These are phyloP conservation scores for Penicillium salamii DNA, from an alignment of 495 filamentous ascomycete genomes.

Conservation along the genomic window DNA sequence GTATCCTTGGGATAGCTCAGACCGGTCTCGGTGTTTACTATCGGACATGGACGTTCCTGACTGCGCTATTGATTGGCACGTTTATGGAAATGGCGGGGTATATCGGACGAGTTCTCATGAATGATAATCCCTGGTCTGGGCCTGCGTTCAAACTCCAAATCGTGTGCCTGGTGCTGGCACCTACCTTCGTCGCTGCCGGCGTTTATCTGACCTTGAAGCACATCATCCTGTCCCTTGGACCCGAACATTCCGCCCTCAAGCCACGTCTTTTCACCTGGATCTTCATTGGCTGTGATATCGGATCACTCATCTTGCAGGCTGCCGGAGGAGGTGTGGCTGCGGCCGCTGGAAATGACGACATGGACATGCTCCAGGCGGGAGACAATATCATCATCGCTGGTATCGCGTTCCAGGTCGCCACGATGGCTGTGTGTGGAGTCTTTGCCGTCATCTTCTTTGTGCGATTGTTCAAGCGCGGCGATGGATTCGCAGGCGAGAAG, in stretches of 20 bases:
- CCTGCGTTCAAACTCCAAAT: conserved; percentile 65
- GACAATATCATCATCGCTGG: conserved; percentile 70
- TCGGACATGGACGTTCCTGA: conserved; percentile 60
- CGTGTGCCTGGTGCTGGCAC: conserved; percentile 62
- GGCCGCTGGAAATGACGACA: conserved; percentile 22
- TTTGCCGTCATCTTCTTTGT: conserved; percentile 50
- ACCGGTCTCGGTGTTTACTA: conserved; percentile 52
- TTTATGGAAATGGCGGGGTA: conserved; percentile 54
- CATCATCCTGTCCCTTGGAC: conserved; percentile 53
- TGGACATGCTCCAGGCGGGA: conserved; percentile 26
- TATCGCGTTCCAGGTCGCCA: conserved; percentile 67
- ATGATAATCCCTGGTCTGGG: conserved; percentile 58
- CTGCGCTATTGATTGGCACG: conserved; percentile 49
- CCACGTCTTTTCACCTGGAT: conserved; percentile 62
- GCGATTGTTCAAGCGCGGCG: conserved; percentile 37
- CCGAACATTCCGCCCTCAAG: conserved; percentile 51
- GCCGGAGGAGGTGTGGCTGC: conserved; percentile 61
- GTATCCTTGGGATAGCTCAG: conserved; percentile 44
- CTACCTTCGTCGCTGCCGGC: conserved; percentile 62
- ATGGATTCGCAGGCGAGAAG: conserved; percentile 30
- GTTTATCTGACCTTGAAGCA: conserved; percentile 70
- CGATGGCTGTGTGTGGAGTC: conserved; percentile 56
- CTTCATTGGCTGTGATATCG: conserved; percentile 65
- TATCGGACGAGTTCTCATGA: conserved; percentile 56
- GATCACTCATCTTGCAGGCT: conserved; percentile 61